These are phyloP conservation scores for Isabelozyma pseudorhagii DNA, from an alignment of 805 yeast species.

Conservation along the genomic window DNA sequence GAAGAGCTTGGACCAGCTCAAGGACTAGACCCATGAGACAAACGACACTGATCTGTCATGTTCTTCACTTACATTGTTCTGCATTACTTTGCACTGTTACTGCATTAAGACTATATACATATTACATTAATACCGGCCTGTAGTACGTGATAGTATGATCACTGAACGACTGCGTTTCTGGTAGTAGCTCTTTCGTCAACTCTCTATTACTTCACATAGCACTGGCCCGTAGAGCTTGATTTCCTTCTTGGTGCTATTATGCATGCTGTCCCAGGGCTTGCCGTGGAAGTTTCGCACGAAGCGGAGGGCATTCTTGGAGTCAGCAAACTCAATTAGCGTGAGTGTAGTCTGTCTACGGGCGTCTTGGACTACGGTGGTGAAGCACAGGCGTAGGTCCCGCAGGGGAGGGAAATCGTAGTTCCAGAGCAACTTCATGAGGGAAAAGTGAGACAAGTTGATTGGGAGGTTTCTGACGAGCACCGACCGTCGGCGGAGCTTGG, in stretches of 20 bases:
- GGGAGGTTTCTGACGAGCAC: constrained; percentile 49
- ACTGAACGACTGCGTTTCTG: too few relatives aligned
- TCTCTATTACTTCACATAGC: constrained; percentile 33
- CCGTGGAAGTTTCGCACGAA: constrained; percentile 58
- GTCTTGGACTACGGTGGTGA: constrained; percentile 22
- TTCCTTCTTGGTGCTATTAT: constrained; percentile 15
- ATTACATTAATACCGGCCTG: too few relatives aligned
- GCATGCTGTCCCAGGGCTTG: constrained; percentile 32
- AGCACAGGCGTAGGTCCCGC: constrained; percentile 11
- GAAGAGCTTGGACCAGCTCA: constrained; percentile 18
- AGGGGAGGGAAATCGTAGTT: constrained; percentile 38
- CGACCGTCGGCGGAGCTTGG: constrained; percentile 16
- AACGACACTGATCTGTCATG: too few relatives aligned
- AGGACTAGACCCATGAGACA: background rate
- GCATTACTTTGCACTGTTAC: too few relatives aligned
- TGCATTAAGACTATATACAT: too few relatives aligned
- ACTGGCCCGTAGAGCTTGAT: constrained; percentile 33
- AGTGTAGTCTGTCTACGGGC: constrained; percentile 22
- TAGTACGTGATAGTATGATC: too few relatives aligned
- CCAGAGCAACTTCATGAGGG: constrained; percentile 44
- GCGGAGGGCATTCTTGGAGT: constrained; percentile 42
- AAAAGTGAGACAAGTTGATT: constrained; percentile 31
- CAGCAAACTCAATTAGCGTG: constrained; percentile 43
- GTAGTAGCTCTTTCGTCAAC: background rate
- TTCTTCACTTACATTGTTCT: too few relatives aligned